Base-by-base conservation (phyloP, 1,284 basidiomycete genomes). In the Cryptococcus maquisensis region DNA sequence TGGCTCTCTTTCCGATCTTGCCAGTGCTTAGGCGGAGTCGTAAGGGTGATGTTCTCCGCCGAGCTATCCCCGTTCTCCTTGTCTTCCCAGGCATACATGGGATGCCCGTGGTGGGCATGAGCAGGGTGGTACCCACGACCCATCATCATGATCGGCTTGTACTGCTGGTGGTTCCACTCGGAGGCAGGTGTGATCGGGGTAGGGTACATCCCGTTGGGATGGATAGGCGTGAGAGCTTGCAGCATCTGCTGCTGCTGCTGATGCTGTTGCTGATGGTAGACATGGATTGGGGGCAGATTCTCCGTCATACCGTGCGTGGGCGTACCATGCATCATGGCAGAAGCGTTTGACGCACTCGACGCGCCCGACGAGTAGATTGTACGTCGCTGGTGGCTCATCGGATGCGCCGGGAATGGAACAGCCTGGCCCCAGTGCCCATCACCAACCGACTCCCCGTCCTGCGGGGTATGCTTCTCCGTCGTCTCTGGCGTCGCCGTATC, bases 1-100 rank as follows among this genome's bases (percentile, higher is more conserved):
- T 41, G 35, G 32, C 36, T 48, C 13, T 57, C 50, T 23, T 59
- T 54, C 4, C 53, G 53, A 2, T 53, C 54, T 15, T n/a, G 18
- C 46, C 35, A 37, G 20, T 64, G 50, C 39, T 63, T 60, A 3
- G 64, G 65, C 13, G 66, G 66, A 21, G 68, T 65, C 4, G 63
- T 54, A 39, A 70, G 60, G 1, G 68, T 67, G 47, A 70, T 67
- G 28, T 60, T 55, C 16, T 67, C 63, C 37, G 64, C 58, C 24
- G 59, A 51, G 35, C 26, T 20, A 10, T 54, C 42, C 18, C 20
- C 42, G 36, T 56, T 59, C 40, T 59, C 54, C 10, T 59, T 51
- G 9, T 41, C 23, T 16, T 26, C 20, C 7, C 10, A 10, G 1
- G 28, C 3, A 32, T 32, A 32, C 28, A 32, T 32, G 28, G 28